Evolutionary conservation across 2,329 filamentous ascomycete genomes (phyloP), one percentile per base, ranked within the genome.

Genomic region (Mariannaea elegans): DNA sequence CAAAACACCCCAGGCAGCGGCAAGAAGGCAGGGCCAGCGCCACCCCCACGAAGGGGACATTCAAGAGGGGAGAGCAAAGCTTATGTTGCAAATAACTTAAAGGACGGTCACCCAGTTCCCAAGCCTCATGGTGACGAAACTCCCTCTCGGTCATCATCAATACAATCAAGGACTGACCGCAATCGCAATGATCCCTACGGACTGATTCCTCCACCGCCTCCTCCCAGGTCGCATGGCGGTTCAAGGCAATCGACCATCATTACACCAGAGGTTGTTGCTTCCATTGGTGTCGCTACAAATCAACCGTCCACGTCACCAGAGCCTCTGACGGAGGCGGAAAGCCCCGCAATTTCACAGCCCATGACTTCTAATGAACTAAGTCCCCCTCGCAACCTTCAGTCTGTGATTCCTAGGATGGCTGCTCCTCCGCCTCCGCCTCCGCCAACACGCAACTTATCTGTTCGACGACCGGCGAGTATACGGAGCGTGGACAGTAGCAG

Each of bases 131-230:
- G 74, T 3, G 78, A 80, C 6, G 78, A 83, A 10, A 73, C 76
- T 6, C 73, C 77, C 14, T 75, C 78, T 5, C 79, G 82, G 3
- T 81, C 82, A 9, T 86, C 84, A 0, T 85, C 83, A 7, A 76
- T 72, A 5, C 73, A 77, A 4, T 81, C 82, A 1, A 78, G 81
- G 7, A 74, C 82, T 4, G 81, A 81, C 18, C 82, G 80, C 61
- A 66, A 80, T 31, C 81, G 81, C 38, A 73, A 77, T 49, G 76
- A 75, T 56, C 69, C 73, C 16, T 74, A 75, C 53, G 79, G 77
- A 0, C 84, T 84, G 0, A 80, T 81, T 8, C 84, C 85, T 14
- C 85, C 86, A 16, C 85, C 85, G 1, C 83, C 85, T 1, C 83
- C 85, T 8, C 78, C 85, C 42, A 79, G 86, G 27, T 80, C 80